phyloP scores from a whole-genome alignment of 2,329 filamentous ascomycete species.

The Clarireedia hainanense region DNA sequence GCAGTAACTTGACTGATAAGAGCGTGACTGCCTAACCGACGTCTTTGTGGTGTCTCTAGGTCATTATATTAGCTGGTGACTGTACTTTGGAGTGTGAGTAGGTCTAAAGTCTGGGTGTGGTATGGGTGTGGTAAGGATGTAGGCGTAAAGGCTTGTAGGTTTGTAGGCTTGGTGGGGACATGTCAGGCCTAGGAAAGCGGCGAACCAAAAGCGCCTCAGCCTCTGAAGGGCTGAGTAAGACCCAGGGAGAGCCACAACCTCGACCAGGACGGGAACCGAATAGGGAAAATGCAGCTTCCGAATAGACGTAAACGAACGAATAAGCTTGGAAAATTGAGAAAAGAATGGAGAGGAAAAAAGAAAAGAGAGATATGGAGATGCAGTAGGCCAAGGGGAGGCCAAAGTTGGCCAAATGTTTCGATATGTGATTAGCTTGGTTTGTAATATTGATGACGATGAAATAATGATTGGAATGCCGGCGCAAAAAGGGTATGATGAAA shows the following conservation, averaged over 20 bases:
- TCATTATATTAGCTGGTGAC: constrained; percentile 6
- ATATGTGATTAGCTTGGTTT: background rate
- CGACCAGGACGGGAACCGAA: background rate
- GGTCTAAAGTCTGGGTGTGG: background rate
- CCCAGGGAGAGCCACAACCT: background rate
- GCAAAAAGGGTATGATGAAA: background rate
- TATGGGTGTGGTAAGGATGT: background rate
- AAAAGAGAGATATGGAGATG: background rate
- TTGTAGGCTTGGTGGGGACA: background rate
- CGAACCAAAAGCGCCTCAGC: constrained; percentile 7
- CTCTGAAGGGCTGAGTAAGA: constrained; percentile 8
- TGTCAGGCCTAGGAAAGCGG: background rate
- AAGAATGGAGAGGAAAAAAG: background rate
- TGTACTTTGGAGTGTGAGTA: background rate
- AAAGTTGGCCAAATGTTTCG: background rate
- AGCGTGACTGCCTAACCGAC: constrained; percentile 7
- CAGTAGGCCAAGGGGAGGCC: no score
- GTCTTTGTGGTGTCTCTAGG: background rate
- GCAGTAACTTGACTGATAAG: constrained; percentile 1
- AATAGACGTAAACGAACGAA: background rate
- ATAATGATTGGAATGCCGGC: constrained; percentile 4
- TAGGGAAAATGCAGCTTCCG: background rate
- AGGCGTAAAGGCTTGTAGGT: background rate
- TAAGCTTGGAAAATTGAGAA: background rate
- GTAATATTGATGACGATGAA: background rate